Evolutionary conservation across 306 rosid species (phyloP).

Genomic region (Medicago ruthenica): DNA sequence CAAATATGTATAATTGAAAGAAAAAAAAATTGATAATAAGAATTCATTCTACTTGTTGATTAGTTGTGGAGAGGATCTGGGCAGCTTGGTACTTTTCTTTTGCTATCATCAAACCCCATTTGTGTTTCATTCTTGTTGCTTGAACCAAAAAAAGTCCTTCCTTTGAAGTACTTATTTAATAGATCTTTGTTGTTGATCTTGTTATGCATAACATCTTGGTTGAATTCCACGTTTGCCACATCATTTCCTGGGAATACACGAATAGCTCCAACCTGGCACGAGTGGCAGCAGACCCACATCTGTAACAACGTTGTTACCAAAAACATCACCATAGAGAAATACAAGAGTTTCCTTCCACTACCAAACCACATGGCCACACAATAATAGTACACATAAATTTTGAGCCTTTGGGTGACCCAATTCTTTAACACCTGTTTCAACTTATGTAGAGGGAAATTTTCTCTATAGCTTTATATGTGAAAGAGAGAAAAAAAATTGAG

Average conservation of each 20-base stretch:
- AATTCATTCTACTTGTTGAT: constrained; percentile 55
- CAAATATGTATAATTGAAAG: not conserved
- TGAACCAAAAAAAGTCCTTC: constrained; percentile 47
- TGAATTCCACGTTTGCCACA: constrained; percentile 32
- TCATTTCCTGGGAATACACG: constrained; percentile 52
- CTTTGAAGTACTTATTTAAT: constrained; percentile 58
- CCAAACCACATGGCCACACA: constrained; percentile 61
- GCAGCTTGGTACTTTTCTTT: constrained; percentile 90
- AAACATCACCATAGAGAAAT: constrained; percentile 41
- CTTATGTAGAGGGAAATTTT: not conserved
- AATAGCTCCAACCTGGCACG: constrained; percentile 55
- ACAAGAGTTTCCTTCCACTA: constrained; percentile 57
- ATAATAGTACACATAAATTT: constrained; percentile 51
- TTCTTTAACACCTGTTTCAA: not conserved
- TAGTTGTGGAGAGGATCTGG: constrained; percentile 99
- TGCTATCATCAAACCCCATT: constrained; percentile 59
- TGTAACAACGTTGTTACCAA: constrained; percentile 48
- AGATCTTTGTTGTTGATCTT: constrained; percentile 54
- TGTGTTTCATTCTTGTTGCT: constrained; percentile 36
- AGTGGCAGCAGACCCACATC: constrained; percentile 52
- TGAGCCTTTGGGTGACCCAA: constrained; percentile 11
- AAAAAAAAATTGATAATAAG: constrained; percentile 28
- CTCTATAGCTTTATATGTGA: not conserved
- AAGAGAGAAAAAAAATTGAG: not conserved
- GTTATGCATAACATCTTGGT: constrained; percentile 24